A percentile compares a stretch with the other conserved stretches of the same genome.
These are phyloP conservation scores for Claviceps cyperi DNA, from an alignment of 2,329 filamentous ascomycete species.

Conservation along the genomic window DNA sequence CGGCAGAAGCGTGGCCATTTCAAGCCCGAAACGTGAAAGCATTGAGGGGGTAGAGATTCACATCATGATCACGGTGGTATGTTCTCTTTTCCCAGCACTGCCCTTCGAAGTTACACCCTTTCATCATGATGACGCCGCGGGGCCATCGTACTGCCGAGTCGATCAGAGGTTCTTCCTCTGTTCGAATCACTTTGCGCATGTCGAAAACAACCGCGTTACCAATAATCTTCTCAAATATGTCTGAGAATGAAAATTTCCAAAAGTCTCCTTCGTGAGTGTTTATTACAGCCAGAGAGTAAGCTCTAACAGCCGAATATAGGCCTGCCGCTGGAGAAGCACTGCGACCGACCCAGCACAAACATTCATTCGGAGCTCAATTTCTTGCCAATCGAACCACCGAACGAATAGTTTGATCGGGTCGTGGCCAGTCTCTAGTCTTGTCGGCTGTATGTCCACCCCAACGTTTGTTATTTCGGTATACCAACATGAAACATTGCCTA, in stretches of 20 bases:
- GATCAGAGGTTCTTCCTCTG: conserved; percentile 3
- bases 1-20: conserved; percentile 51
- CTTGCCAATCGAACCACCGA: neutral
- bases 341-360: neutral
- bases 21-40: conserved; percentile 31
- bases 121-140: conserved; percentile 37
- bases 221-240: conserved; percentile 50
- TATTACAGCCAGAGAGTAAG: neutral
- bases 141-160: conserved; percentile 29
- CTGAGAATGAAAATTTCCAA: conserved; percentile 25
- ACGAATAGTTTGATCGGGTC: neutral
- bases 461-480: neutral
- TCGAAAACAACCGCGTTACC: conserved; percentile 48
- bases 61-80: neutral
- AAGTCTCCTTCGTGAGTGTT: neutral
- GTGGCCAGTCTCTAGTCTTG: neutral
- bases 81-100: neutral
- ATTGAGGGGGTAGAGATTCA: neutral
- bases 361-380: neutral
- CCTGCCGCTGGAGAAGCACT: neutral
- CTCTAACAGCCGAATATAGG: neutral
- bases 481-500: neutral
- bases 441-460: neutral
- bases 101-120: conserved; percentile 1
- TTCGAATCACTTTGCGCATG: conserved; percentile 23